These are phyloP conservation scores for Hypsizygus marmoreus DNA, from an alignment of 768 basidiomycete species.

Conservation along the genomic window DNA sequence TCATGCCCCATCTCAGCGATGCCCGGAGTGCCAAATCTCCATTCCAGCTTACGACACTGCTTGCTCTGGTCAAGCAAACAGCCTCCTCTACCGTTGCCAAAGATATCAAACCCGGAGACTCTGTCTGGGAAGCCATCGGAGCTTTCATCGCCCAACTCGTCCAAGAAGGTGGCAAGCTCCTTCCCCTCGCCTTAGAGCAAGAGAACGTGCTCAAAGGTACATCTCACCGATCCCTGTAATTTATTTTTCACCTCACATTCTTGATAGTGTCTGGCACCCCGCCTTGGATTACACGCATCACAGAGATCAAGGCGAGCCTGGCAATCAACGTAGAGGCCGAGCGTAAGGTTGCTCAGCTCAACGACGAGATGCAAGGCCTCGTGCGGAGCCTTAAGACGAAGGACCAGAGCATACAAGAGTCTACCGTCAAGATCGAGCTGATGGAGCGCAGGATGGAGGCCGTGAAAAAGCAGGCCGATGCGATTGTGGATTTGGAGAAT, in stretches of 20 bases:
- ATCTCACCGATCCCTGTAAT: conserved; percentile 20
- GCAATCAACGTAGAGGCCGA: conserved; percentile 93
- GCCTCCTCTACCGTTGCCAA: conserved; percentile 72
- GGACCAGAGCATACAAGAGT: conserved; percentile 90
- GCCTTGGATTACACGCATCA: conserved; percentile 85
- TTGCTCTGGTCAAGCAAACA: conserved; percentile 73
- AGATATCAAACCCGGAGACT: conserved; percentile 60
- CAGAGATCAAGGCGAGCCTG: conserved; percentile 78
- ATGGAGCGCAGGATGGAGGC: conserved; percentile 93
- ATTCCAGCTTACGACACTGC: conserved; percentile 73
- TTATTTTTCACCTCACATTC: conserved; percentile 4
- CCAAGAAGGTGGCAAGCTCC: conserved; percentile 66
- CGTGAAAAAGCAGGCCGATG: conserved; percentile 87
- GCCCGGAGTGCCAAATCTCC: conserved; percentile 75
- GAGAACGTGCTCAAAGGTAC: conserved; percentile 81
- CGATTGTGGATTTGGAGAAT: conserved; percentile 76
- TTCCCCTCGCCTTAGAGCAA: conserved; percentile 71
- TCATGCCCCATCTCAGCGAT: conserved; percentile 84
- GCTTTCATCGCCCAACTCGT: conserved; percentile 69
- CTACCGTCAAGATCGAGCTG: conserved; percentile 88
- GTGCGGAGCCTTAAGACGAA: conserved; percentile 82
- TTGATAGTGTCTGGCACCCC: conserved; percentile 66
- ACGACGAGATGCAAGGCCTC: conserved; percentile 89
- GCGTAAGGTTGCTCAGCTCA: conserved; percentile 79
- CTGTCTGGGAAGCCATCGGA: conserved; percentile 79